Evolutionary conservation across 1,284 basidiomycete species (phyloP).

Genomic region (Naganishia liquefaciens): DNA sequence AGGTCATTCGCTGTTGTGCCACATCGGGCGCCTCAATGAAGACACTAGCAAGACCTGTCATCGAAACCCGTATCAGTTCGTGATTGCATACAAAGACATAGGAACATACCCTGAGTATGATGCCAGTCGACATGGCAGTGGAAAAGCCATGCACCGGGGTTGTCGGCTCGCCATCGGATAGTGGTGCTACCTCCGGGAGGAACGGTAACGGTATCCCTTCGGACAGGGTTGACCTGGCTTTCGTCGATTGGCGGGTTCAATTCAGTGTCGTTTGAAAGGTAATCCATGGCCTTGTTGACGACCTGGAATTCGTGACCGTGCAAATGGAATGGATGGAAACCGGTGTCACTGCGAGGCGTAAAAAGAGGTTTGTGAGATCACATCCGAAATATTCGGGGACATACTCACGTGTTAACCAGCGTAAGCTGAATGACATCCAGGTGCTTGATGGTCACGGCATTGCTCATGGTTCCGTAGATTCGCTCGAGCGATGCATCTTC

Average conservation of each 20-base stretch:
- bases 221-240: conserved; percentile 76
- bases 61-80: conserved; percentile 9
- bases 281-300: conserved; percentile 69
- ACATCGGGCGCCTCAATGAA: conserved; percentile 54
- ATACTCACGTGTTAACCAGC: conserved; percentile 74
- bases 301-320: conserved; percentile 73
- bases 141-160: conserved; percentile 59
- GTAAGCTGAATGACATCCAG: conserved; percentile 76
- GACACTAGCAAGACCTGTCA: conserved; percentile 52
- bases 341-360: conserved; percentile 44
- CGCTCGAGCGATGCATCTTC: conserved; percentile 64
- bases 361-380: neutral
- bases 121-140: conserved; percentile 56
- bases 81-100: conserved; percentile 6
- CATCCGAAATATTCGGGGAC: neutral
- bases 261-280: conserved; percentile 70
- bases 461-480: conserved; percentile 74
- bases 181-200: conserved; percentile 55
- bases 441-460: conserved; percentile 71
- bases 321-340: conserved; percentile 57
- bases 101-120: conserved; percentile 30
- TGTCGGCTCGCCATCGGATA: conserved; percentile 57
- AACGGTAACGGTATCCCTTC: conserved; percentile 65
- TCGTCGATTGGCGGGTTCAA: conserved; percentile 79
- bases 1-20: conserved; percentile 43